Base-by-base conservation (phyloP, 495 filamentous ascomycete species). In the Antarctomyces pellizariae region DNA sequence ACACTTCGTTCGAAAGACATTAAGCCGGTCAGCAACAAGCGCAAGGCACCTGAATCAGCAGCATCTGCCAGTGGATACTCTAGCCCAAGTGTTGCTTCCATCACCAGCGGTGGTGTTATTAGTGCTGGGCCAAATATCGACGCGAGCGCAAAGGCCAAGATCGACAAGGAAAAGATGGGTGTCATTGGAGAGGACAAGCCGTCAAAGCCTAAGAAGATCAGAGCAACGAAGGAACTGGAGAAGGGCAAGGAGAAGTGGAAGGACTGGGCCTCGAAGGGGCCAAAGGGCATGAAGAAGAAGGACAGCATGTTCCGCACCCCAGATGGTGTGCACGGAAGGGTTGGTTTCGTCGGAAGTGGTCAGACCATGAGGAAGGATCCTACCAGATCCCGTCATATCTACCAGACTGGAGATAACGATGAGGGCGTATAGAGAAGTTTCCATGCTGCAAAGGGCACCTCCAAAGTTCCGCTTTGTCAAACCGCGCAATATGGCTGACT, bases 301-400 rank as follows among this genome's bases (percentile, higher is more conserved):
- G 82, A 95, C 9, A 89, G 77, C 53, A 92, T 93, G 86, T 97
- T 97, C 41, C 65, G 89, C 14, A 91, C 83, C 2, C 76, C 75
- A 0, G 79, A 89, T 14, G 73, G 77, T 23, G 57, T 84, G 7
- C 64, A 78, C 37, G 80, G 76, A 24, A 61, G 79, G 71, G 86
- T 97, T 36, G 86, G 86, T 9, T 91, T 93, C 41, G 92, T 82
- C 9, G 86, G 86, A 21, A 91, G 82, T 21, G 86, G 86, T 18
- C 77, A 86, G 43, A 59, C 68, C 29, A 93, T 93, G 86, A 74
- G 79, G 38, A 91, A 90, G 43, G 84, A 92, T 46, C 66, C 71
- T 14, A 64, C 71, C 20, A 57, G 86, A 34, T 72, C 65, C 37
- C 72, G 79, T 34, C 79, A 91, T 44, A 73, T 84, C 32, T 91